Evolutionary conservation across 1,139 yeast species (phyloP).

Genomic region (Hemisphaericaspora lyxosophila): DNA sequence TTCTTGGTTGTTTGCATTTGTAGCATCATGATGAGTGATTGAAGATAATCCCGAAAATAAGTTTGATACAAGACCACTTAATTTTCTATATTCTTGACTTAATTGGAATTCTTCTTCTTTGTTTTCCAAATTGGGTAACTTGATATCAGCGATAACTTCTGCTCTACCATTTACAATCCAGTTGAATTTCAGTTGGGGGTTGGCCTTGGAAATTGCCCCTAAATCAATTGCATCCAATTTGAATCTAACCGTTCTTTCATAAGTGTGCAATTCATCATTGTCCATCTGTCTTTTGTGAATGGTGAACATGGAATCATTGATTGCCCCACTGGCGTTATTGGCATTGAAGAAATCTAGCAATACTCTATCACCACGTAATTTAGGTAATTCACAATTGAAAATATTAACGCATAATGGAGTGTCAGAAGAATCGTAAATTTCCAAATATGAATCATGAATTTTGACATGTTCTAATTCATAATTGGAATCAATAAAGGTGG

Average conservation of each 20-base stretch:
- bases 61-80: slow-evolving; percentile 27
- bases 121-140: slow-evolving; percentile 50
- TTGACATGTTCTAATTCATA: slow-evolving; percentile 55
- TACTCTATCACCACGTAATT: slow-evolving; percentile 56
- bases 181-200: slow-evolving; percentile 51
- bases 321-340: slow-evolving; percentile 66
- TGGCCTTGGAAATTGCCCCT: slow-evolving; percentile 37
- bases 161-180: slow-evolving; percentile 74
- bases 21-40: slow-evolving; percentile 15
- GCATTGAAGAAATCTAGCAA: slow-evolving; percentile 70
- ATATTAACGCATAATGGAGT: slow-evolving; percentile 53
- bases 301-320: slow-evolving; percentile 72
- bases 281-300: slow-evolving; percentile 55
- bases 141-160: slow-evolving; percentile 67
- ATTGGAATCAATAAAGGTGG: slow-evolving; percentile 28
- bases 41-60: slow-evolving; percentile 29
- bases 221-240: slow-evolving; percentile 66
- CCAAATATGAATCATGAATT: slow-evolving; percentile 56
- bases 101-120: slow-evolving; percentile 21
- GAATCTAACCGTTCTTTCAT: slow-evolving; percentile 53
- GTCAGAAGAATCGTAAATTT: slow-evolving; percentile 32
- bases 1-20: slow-evolving; percentile 4
- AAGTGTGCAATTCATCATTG: slow-evolving; percentile 24
- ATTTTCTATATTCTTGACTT: slow-evolving; percentile 21
- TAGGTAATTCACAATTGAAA: slow-evolving; percentile 65